Conservation (phyloP, 306 rosid genomes). For the Fagus sylvatica region DNA sequence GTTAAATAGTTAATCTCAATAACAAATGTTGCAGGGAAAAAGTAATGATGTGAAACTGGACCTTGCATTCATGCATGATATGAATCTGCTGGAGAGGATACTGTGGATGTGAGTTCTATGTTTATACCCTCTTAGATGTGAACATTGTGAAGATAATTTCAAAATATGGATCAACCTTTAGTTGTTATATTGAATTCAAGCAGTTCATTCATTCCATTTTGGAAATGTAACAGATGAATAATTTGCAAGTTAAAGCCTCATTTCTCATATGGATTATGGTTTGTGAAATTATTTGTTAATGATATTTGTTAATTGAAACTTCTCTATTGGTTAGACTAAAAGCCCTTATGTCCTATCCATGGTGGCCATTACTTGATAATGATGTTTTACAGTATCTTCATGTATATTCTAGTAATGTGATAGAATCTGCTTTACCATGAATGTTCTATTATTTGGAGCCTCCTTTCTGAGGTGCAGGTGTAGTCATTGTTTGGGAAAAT, state of each 20-base stretch:
- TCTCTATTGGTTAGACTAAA: not conserved
- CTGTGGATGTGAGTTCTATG: not conserved
- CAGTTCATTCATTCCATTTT: not conserved
- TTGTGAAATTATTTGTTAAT: not conserved
- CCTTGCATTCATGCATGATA: too few relatives aligned
- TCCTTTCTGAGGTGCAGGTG: not conserved
- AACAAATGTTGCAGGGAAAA: too few relatives aligned
- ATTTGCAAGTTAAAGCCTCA: not conserved
- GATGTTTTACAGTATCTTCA: not conserved
- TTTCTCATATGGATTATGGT: not conserved
- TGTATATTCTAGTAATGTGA: not conserved
- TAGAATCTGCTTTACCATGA: not conserved
- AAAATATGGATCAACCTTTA: not conserved
- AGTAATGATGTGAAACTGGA: too few relatives aligned
- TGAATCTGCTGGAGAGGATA: too few relatives aligned
- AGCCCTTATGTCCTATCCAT: too few relatives aligned
- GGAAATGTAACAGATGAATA: not conserved
- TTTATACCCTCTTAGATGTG: not conserved
- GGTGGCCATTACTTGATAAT: not conserved
- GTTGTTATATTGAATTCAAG: not conserved
- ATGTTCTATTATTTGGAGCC: not conserved
- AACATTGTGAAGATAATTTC: not conserved
- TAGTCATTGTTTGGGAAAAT: conserved; percentile 1
- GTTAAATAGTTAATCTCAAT: too few relatives aligned
- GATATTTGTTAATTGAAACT: not conserved